These are phyloP conservation scores for Cystobasidium slooffiae DNA, from an alignment of 1,284 basidiomycete species.

Conservation along the genomic window DNA sequence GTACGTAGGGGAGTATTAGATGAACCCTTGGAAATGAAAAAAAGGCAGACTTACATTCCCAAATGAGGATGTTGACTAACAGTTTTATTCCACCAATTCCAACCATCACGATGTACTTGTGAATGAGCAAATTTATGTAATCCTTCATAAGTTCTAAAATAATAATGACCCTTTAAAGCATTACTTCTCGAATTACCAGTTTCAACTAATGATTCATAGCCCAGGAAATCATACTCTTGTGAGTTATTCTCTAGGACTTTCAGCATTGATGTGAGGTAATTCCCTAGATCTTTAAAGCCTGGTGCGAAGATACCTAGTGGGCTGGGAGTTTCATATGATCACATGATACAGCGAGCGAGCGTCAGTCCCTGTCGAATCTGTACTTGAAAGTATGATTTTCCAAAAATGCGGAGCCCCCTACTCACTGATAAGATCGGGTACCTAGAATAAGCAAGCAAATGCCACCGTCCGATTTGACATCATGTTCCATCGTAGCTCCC, in stretches of 20 bases:
- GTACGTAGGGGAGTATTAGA: background rate
- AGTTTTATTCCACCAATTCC: conserved; percentile 39
- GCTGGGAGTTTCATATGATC: conserved; percentile 1
- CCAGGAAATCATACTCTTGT: conserved; percentile 34
- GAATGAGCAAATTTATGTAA: conserved; percentile 44
- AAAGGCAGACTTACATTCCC: conserved; percentile 33
- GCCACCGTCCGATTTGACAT: conserved; percentile 33
- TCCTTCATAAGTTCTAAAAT: conserved; percentile 37
- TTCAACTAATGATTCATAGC: conserved; percentile 9
- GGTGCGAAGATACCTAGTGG: conserved; percentile 18
- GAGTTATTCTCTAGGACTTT: background rate
- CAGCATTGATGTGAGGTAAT: background rate
- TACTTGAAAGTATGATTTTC: too few species aligned
- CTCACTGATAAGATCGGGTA: conserved; percentile 26
- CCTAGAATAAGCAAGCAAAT: conserved; percentile 31
- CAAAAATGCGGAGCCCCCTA: background rate
- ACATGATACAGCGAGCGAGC: too few species aligned
- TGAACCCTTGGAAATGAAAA: background rate
- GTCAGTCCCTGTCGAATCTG: too few species aligned
- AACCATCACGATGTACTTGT: conserved; percentile 19
- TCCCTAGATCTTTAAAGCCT: conserved; percentile 26
- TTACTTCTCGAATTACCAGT: background rate
- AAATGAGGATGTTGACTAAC: conserved; percentile 1
- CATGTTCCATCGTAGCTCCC: conserved; percentile 27
- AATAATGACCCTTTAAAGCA: conserved; percentile 21